A percentile compares a stretch with the other conserved stretches of the same genome.
Evolutionary conservation across 1,139 yeast genomes (phyloP).

Genomic region (Taphrina confusa): DNA sequence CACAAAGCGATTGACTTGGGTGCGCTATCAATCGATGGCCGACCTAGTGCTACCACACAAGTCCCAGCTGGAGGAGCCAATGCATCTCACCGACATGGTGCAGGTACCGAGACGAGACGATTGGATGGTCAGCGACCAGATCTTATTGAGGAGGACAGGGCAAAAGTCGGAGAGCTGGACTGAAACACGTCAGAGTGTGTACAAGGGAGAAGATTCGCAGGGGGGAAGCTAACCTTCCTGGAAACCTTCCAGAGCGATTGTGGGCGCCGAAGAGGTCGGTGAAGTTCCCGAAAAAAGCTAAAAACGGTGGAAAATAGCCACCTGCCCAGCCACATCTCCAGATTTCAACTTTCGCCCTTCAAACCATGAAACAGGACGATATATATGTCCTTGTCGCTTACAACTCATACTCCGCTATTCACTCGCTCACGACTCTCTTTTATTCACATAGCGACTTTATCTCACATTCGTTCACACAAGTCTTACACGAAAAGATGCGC

Average conservation of each 20-base stretch:
- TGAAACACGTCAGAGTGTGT: too few species aligned
- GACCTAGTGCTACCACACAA: too few species aligned
- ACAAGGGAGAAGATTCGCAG: too few species aligned
- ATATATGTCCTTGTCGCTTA: background rate
- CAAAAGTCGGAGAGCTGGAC: conserved; percentile 6
- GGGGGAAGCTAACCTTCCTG: too few species aligned
- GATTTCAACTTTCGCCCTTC: background rate
- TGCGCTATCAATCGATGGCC: background rate
- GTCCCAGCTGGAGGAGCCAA: too few species aligned
- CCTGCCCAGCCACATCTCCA: conserved; percentile 22
- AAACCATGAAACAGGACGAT: too few species aligned
- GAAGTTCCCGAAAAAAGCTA: conserved; percentile 2
- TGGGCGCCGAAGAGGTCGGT: conserved; percentile 10
- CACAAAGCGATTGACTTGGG: background rate
- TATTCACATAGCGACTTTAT: too few species aligned
- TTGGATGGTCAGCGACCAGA: background rate
- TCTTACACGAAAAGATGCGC: background rate
- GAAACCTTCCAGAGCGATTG: too few species aligned
- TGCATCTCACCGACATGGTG: too few species aligned
- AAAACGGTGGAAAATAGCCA: conserved; percentile 4
- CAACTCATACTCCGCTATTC: background rate
- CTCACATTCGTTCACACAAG: background rate
- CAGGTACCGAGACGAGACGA: conserved; percentile 4
- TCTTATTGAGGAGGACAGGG: background rate
- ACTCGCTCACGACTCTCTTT: background rate